Base-by-base conservation (phyloP, 805 yeast genomes). In the Candida incommunis region DNA sequence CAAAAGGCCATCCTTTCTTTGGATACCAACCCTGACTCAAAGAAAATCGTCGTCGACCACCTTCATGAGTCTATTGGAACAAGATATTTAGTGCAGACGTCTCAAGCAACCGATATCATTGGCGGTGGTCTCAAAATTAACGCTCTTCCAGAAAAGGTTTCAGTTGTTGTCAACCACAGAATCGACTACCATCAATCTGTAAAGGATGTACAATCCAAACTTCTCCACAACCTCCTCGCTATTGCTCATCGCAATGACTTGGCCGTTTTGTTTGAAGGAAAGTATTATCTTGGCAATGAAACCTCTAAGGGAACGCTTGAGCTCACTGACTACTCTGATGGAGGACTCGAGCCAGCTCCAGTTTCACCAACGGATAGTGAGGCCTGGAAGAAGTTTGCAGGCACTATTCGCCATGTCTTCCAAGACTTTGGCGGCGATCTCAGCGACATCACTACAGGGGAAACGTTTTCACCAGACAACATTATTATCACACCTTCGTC, bases 91-190 rank as follows among this genome's bases (percentile, higher is more conserved):
- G 64, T 79, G 21, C 66, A 69, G 48, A 82, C 90, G 1, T 71
- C 85, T 2, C 83, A 77, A 60, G 82, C 88, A 1, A 67, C 75
- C 42, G 86, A 80, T 55, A 69, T 79, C 25, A 66, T 83, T 46
- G 58, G 63, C 16, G 92, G 92, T 24, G 94, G 94, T 44, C 72
- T 76, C 48, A 83, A 83, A 61, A 69, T 79, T 24, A 83, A 83
- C 57, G 86, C 90, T 1, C 64, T 82, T 41, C 92, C 94, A 3
- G 88, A 82, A 58, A 60, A 67, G 24, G 75, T 75, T 3, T 59
- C 64, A 23, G 65, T 76, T 43, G 59, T 70, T 40, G 66, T 78
- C 40, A 82, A 83, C 62, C 80, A 80, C 56, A 69, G 94, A 56
- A 67, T 82, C 45, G 72, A 76, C 21, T 65, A 77, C 40, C 84